phyloP scores from a whole-genome alignment of 2,329 filamentous ascomycete genomes.

The Orbilia brochopaga region DNA sequence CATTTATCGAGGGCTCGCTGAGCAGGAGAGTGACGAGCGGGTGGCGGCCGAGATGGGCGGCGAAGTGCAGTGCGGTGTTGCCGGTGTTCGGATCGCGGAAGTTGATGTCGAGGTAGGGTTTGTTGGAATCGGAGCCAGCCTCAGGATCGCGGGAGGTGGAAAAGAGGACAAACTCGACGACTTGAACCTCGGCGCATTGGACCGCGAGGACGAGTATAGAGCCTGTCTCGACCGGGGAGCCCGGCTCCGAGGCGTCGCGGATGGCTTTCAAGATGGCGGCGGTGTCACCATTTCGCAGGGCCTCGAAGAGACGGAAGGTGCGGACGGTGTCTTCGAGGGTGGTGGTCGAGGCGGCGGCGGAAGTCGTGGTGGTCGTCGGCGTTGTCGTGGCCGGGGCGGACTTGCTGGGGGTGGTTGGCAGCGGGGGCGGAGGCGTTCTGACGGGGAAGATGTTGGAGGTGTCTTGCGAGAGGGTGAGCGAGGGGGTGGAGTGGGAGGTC shows the following conservation, averaged over 20 bases:
- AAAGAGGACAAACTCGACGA: constrained; percentile 93
- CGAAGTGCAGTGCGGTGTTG: constrained; percentile 89
- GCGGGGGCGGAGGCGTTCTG: not conserved
- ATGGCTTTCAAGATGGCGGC: constrained; percentile 86
- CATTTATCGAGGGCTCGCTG: constrained; percentile 82
- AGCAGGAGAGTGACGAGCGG: constrained; percentile 83
- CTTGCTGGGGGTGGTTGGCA: constrained; percentile 3
- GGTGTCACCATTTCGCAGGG: constrained; percentile 86
- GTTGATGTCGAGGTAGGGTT: constrained; percentile 74
- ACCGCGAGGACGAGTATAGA: constrained; percentile 91
- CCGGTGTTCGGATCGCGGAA: constrained; percentile 82
- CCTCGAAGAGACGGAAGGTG: constrained; percentile 93
- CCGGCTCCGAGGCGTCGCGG: constrained; percentile 64
- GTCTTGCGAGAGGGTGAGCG: constrained; percentile 12
- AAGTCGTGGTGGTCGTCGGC: not conserved
- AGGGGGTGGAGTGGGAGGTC: constrained; percentile 28
- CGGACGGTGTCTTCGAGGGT: constrained; percentile 89
- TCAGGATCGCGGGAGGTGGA: constrained; percentile 62
- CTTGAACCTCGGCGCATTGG: constrained; percentile 89
- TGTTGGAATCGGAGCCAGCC: constrained; percentile 62
- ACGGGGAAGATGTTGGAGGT: constrained; percentile 10
- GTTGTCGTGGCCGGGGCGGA: not conserved
- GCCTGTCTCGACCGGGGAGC: constrained; percentile 63
- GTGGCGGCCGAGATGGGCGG: constrained; percentile 78
- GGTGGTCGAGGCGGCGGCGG: constrained; percentile 4